Base-by-base conservation (phyloP, 208 protist genomes). In the Wallacemonas sp. region DNA sequence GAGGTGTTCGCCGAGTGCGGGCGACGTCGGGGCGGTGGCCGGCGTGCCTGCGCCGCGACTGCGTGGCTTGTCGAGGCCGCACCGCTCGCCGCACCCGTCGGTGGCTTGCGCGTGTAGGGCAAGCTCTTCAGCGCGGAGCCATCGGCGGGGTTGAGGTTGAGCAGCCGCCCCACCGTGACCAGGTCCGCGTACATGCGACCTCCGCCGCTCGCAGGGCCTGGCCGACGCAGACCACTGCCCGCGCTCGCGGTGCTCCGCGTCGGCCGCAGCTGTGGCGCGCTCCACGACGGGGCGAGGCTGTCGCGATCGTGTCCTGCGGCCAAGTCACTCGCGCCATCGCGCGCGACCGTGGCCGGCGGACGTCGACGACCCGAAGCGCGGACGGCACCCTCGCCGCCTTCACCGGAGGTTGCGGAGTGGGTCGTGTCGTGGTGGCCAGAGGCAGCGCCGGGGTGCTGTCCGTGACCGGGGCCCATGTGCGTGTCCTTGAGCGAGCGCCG, bases 101-200 rank as follows among this genome's bases (percentile, higher is more conserved):
- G 29, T 25, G 52, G 4, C 32, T 59, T 59, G 31, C 52, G 52
- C n/a, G 25, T 33, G 70, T 67, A 14, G 0, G 77, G 74, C 22
- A 77, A 46, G 23, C 71, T 78, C 46, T 61, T 33, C 26, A 79
- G 46, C 3, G 64, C 61, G 10, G 77, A 76, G 29, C 71, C 77
- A 57, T 79, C 74, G 12, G 74, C 74, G 4, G 74, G 67, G 64
- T 81, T 79, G 10, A 79, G 28, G 20, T 67, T 52, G 55, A 76
- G 59, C 46, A 76, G 63, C 16, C 55, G 63, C 64, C 72, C 65
- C 39, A 77, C 45, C 46, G 68, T 31, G 3, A 33, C 46, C 23
- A 48, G 25, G 29, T 70, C 31, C 18, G 52, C 52, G 52, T 59
- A 59, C 52, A 59, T 41, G 52, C 52, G 52, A 7, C 29, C 32